Conservation (phyloP, 371 early-diverging fungal species). For the Capniomyces stellatus region DNA sequence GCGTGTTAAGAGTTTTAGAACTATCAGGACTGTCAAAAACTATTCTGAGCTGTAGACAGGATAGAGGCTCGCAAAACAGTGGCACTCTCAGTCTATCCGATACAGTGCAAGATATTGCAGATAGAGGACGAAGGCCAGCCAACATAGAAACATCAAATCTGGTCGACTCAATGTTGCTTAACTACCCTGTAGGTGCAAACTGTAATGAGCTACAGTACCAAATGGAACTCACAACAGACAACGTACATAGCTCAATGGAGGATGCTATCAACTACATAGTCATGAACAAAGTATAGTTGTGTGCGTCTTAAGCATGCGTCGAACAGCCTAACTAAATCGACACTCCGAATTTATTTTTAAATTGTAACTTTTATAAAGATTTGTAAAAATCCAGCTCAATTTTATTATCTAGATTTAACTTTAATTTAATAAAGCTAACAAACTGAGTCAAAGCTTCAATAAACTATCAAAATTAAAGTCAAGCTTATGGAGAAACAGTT, state of each 20-base stretch:
- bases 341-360: too few species aligned
- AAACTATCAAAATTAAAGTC: too few species aligned
- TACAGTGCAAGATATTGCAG: background rate
- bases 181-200: background rate
- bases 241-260: background rate
- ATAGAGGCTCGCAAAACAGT: background rate
- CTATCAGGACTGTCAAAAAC: background rate
- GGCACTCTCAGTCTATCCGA: background rate
- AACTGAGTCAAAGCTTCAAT: too few species aligned
- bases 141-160: background rate
- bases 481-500: too few species aligned
- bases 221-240: background rate
- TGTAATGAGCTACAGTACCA: background rate
- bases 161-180: background rate
- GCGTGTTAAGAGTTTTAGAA: conserved; percentile 2
- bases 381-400: too few species aligned
- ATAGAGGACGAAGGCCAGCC: background rate
- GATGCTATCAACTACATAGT: background rate
- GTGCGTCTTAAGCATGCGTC: too few species aligned
- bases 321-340: too few species aligned
- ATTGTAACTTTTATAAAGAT: too few species aligned
- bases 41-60: background rate
- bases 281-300: background rate
- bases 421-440: too few species aligned
- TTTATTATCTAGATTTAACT: too few species aligned